These are phyloP conservation scores for Aspergillus fijiensis DNA, from an alignment of 2,329 filamentous ascomycete genomes.

Conservation along the genomic window DNA sequence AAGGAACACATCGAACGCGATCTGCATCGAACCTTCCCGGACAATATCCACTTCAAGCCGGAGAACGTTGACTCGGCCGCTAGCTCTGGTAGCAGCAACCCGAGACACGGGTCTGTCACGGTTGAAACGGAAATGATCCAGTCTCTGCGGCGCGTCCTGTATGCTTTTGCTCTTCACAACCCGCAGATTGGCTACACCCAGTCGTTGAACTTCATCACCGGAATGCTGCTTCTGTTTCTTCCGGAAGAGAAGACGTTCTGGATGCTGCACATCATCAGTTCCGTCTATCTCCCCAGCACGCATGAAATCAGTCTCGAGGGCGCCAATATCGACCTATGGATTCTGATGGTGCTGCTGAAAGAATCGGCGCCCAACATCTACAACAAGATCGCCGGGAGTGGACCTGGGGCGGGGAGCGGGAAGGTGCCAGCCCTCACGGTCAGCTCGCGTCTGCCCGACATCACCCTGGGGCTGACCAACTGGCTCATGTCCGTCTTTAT, in stretches of 20 bases:
- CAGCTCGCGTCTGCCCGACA: constrained; percentile 69
- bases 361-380: constrained; percentile 81
- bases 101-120: constrained; percentile 35
- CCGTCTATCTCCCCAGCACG: constrained; percentile 82
- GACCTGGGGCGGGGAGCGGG: constrained; percentile 34
- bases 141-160: constrained; percentile 78
- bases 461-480: constrained; percentile 87
- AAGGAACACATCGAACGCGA: constrained; percentile 91
- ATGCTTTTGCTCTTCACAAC: constrained; percentile 88
- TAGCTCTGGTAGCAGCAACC: constrained; percentile 37
- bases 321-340: constrained; percentile 89
- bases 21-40: constrained; percentile 88
- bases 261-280: constrained; percentile 88
- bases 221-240: constrained; percentile 84
- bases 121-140: constrained; percentile 76
- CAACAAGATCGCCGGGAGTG: constrained; percentile 80
- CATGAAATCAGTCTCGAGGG: constrained; percentile 88
- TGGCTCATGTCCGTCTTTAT: constrained; percentile 99
- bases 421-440: constrained; percentile 45
- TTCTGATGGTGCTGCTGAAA: constrained; percentile 82
- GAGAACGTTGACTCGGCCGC: constrained; percentile 33
- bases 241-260: constrained; percentile 90
- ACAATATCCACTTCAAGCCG: constrained; percentile 88
- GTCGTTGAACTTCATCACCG: constrained; percentile 91
- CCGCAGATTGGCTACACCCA: constrained; percentile 93